Base-by-base conservation (phyloP, 495 filamentous ascomycete species). In the Pseudotulostoma volvatum region DNA sequence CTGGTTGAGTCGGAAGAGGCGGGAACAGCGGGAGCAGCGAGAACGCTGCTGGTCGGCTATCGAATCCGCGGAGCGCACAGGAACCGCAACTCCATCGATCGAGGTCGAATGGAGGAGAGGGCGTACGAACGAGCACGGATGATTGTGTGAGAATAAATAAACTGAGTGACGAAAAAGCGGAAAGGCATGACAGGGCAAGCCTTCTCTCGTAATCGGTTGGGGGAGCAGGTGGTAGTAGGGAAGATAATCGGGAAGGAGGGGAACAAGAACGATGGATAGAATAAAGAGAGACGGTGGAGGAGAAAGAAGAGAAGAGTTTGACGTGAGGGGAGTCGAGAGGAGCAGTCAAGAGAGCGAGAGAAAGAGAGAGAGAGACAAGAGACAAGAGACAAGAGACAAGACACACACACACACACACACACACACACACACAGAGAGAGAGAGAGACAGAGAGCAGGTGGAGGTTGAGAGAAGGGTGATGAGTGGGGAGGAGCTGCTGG, bases 31-130 rank as follows among this genome's bases (percentile, higher is more conserved):
- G 51, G 11, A 11, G 57, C 59, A 64, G 61, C 52, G 60, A 61
- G 46, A 51, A 46, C 47, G 55, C 59, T 62, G 59, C 57, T 58
- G 56, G 55, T 64, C 57, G 62, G 56, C 57, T 54, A 57, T 57
- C 56, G 53, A 57, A 52, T 60, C 54, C 54, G 61, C 58, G 53
- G 46, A 39, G 38, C 41, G 51, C 40, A 44, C 50, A 56, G 48
- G 54, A 45, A 52, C 38, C 42, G 54, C 53, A 52, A 56, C 54
- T 55, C 57, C 62, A 64, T 66, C 57, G 50, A 59, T 54, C 51
- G 48, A 50, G 48, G 40, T 43, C 31, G 33, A 42, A 17, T 47
- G 21, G 31, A 23, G 14, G 43, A 39, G 52, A 40, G 46, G 25
- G 23, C 23, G 11, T 5, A 28, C 23, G 5, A 28, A 5, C 23